These are phyloP conservation scores for Leccinum broughii DNA, from an alignment of 768 basidiomycete species.

Conservation along the genomic window DNA sequence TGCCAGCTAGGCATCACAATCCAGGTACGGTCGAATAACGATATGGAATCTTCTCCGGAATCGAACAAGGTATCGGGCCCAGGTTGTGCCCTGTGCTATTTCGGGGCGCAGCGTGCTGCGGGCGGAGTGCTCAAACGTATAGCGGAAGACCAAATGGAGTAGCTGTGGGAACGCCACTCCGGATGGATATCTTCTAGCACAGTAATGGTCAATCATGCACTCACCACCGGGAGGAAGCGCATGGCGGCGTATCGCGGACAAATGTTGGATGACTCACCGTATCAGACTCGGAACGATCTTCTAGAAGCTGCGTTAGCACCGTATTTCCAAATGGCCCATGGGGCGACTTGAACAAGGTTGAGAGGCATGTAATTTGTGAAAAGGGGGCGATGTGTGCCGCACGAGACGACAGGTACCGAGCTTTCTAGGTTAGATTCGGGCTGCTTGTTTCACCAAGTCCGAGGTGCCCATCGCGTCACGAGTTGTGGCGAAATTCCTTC, in stretches of 20 bases:
- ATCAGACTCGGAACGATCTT: constrained; percentile 1
- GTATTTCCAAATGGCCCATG: constrained; percentile 10
- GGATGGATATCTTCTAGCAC: neutral
- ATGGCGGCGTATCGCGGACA: constrained; percentile 2
- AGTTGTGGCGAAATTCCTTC: neutral
- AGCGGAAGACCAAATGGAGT: constrained; percentile 9
- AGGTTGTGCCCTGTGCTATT: constrained; percentile 2
- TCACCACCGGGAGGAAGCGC: neutral
- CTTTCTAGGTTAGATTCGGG: neutral
- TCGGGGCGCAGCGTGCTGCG: neutral
- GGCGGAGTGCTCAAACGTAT: constrained; percentile 1
- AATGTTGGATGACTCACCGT: neutral
- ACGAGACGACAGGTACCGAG: neutral
- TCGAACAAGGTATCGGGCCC: neutral
- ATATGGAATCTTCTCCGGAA: constrained; percentile 6
- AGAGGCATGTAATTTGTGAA: neutral
- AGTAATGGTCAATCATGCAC: neutral
- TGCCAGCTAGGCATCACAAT: neutral
- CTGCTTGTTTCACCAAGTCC: too few species aligned
- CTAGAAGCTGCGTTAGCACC: constrained; percentile 1
- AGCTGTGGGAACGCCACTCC: constrained; percentile 1
- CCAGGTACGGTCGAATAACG: neutral
- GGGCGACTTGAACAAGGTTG: constrained; percentile 8
- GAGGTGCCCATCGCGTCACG: neutral
- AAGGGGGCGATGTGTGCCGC: neutral